Base-by-base conservation (phyloP, 805 yeast genomes). In the Ogataea methylovora region DNA sequence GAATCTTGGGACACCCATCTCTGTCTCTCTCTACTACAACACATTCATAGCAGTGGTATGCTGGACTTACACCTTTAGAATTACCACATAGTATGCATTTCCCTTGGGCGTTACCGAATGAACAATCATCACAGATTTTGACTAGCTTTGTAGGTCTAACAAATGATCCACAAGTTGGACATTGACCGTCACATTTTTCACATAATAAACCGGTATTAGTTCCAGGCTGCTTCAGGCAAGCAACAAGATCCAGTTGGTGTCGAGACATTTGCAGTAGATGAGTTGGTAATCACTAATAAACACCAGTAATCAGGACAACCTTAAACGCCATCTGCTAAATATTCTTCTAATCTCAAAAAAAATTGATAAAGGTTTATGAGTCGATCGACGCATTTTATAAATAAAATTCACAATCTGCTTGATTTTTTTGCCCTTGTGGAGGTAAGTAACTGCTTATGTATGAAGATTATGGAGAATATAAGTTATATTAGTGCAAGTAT, bases 1-100 rank as follows among this genome's bases (percentile, higher is more conserved):
- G 54, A 34, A 88, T 75, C 45, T 79, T 71, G 1, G 97, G 97
- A 61, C 97, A 88, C 1, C 97, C 97, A 54, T 88, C 96, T 29
- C 95, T 63, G 51, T 84, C 85, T 48, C 76, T 77, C 51, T 87
- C 97, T 27, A 73, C 50, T 32, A 73, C 52, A 5, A 86, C 88
- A 56, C 97, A 88, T 51, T 86, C 95, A 42, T 73, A 67, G 51
- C 97, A 88, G 54, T 84, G 90, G 48, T 65, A 82, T 0, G 96
- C 95, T 37, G 78, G 82, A 11, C 70, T 68, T 8, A 70, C 69
- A 5, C 87, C 85, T 19, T 65, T 64, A 5, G 51, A 45, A 24
- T 25, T 30, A 15, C 84, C 82, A 59, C 97, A 88, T 15, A 87
- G 62, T n/a, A 88, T 76, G 54, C 97, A 88, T 40, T 70, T 72